Base-by-base conservation (phyloP, 768 basidiomycete species). In the Leucocoprinus birnbaumii region DNA sequence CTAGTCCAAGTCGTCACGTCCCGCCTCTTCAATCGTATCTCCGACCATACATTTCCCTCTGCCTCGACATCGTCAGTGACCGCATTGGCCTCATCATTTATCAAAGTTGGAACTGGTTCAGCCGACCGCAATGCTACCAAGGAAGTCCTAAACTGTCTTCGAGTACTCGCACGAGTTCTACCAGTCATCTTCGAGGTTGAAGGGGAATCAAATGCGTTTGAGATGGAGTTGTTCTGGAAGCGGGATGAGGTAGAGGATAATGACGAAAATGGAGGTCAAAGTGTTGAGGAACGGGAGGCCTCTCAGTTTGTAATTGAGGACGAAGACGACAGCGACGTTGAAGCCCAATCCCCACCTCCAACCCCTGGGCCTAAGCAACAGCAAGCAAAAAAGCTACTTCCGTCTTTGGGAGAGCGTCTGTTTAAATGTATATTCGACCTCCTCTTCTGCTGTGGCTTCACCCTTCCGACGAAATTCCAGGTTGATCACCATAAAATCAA, bases 371-470 rank as follows among this genome's bases (percentile, higher is more conserved):
- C 43, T 48, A 63, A 35, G 50, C 64, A 48, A 51, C 47, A 64
- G 18, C 63, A 64, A 55, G 57, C 67, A 27, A 75, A 71, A 64
- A 81, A 78, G 64, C 72, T 71, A 13, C 66, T 84, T 26, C 93
- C 91, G n/a, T 88, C 89, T 16, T 71, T 96, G 3, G 89, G 85
- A 0, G 92, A 95, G 64, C 79, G 82, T 58, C 73, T 98, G 19
- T 88, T 96, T 60, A 82, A 78, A 62, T 85, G 86, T 56, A 73
- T 92, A 9, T 82, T 92, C 54, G 95, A 98, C 66, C 76, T 98
- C 10, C 66, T 97, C 37, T 98, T 96, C 68, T 94, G 93, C 65
- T 95, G 92, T 61, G 94, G 92, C 11, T 97, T 98, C 62, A 96
- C 94, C 0, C 72, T 98, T 8, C 91, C 96, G 8, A 80, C 79